phyloP scores from a whole-genome alignment of 192 early-diverging fungal genomes.

The Globomyces pollinis-pini region DNA sequence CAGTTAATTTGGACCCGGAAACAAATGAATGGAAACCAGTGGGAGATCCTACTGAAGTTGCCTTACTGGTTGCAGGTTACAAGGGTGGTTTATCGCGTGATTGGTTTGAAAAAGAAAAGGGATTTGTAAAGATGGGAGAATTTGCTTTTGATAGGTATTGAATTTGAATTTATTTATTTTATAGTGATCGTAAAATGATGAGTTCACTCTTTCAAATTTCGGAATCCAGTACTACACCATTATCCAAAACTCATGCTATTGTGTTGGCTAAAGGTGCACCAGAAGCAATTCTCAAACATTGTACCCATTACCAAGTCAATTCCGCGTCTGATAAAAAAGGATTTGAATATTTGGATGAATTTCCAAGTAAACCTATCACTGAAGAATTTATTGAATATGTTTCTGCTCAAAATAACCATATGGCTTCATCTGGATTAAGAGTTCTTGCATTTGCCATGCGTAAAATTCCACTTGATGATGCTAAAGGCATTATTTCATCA shows the following conservation, averaged over 20 bases:
- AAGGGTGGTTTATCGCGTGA: slow-evolving; percentile 70
- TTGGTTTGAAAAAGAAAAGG: slow-evolving; percentile 42
- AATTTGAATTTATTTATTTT: too few species aligned
- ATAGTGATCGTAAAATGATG: slow-evolving; percentile 95
- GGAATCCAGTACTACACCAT: slow-evolving; percentile 4
- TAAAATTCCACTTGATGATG: slow-evolving; percentile 48
- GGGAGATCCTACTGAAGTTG: slow-evolving; percentile 96
- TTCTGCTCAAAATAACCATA: slow-evolving; percentile 51
- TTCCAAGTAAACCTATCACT: slow-evolving; percentile 30
- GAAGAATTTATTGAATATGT: slow-evolving; percentile 57
- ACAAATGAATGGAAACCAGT: slow-evolving; percentile 58
- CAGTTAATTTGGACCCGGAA: slow-evolving; percentile 51
- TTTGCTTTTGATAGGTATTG: slow-evolving; percentile 52
- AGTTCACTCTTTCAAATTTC: slow-evolving; percentile 63
- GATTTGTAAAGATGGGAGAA: slow-evolving; percentile 68
- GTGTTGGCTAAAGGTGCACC: slow-evolving; percentile 88
- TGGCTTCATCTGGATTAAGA: slow-evolving; percentile 81
- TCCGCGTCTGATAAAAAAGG: slow-evolving; percentile 18
- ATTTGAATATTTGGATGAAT: slow-evolving; percentile 22
- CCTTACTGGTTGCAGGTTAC: slow-evolving; percentile 75
- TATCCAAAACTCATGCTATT: slow-evolving; percentile 33
- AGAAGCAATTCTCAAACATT: slow-evolving; percentile 74
- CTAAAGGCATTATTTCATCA: slow-evolving; percentile 38
- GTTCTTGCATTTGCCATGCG: slow-evolving; percentile 83
- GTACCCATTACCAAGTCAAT: slow-evolving; percentile 47